phyloP scores from a whole-genome alignment of 805 yeast genomes.

The Sugiyamaella chiloensis region DNA sequence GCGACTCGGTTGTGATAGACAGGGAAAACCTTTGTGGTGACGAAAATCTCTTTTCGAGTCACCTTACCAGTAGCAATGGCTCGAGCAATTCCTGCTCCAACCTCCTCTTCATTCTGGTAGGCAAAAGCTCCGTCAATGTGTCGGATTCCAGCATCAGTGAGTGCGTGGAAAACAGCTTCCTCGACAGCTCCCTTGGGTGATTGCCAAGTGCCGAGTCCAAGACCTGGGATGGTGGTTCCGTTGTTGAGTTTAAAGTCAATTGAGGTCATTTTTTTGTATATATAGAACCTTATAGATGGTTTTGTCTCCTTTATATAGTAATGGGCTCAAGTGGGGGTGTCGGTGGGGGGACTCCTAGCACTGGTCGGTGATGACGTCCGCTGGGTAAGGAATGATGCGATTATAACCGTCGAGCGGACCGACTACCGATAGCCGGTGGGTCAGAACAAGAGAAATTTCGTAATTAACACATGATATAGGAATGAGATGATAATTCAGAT shows the following conservation, averaged over 20 bases:
- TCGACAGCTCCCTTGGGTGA: slow-evolving; percentile 50
- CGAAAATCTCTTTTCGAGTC: slow-evolving; percentile 60
- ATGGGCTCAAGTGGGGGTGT: too few relatives aligned
- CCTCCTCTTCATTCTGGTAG: slow-evolving; percentile 63
- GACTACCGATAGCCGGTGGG: too few relatives aligned
- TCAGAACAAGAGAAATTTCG: too few relatives aligned
- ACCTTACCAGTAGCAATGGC: slow-evolving; percentile 55
- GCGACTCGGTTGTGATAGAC: slow-evolving; percentile 41
- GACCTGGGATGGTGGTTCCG: slow-evolving; percentile 60
- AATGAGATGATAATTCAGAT: too few relatives aligned
- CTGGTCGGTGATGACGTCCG: too few relatives aligned
- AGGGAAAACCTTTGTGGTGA: slow-evolving; percentile 62
- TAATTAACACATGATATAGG: too few relatives aligned
- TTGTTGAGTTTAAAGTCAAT: slow-evolving; percentile 41
- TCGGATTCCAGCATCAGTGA: slow-evolving; percentile 55
- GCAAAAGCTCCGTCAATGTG: slow-evolving; percentile 77
- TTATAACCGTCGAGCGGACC: too few relatives aligned
- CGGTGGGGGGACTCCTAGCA: too few relatives aligned
- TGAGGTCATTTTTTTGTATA: slow-evolving; percentile 24
- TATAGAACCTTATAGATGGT: too few relatives aligned
- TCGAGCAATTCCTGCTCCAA: slow-evolving; percentile 47
- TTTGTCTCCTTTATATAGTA: too few relatives aligned
- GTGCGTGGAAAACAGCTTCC: slow-evolving; percentile 57
- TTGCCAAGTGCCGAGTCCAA: slow-evolving; percentile 79
- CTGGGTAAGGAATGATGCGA: too few relatives aligned